Evolutionary conservation across 164 flowering plant species (phyloP).

Genomic region (Piper longum): DNA sequence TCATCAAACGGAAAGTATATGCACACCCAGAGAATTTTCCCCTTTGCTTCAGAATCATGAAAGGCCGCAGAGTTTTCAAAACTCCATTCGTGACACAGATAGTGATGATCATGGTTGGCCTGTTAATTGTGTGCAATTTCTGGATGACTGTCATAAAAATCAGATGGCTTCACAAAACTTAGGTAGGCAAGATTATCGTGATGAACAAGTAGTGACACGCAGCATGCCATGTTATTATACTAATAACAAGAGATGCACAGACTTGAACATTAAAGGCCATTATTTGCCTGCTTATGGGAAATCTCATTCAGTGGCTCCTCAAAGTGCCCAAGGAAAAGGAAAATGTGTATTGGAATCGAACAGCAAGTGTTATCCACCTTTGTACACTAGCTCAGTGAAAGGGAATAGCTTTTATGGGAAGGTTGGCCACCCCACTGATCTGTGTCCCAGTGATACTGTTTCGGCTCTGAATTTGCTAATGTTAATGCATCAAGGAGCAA

Average conservation of each 20-base stretch:
- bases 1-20: constrained; percentile 13
- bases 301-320: constrained; percentile 8
- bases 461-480: constrained; percentile 65
- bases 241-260: neutral
- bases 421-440: constrained; percentile 18
- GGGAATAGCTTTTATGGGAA: constrained; percentile 16
- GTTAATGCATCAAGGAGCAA: constrained; percentile 40
- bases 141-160: constrained; percentile 13
- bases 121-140: constrained; percentile 11
- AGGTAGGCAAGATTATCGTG: neutral
- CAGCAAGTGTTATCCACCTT: constrained; percentile 9
- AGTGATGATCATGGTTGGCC: constrained; percentile 10
- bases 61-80: constrained; percentile 15
- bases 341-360: constrained; percentile 11
- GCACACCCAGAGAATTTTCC: constrained; percentile 9
- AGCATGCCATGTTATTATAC: neutral
- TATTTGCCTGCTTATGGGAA: constrained; percentile 10
- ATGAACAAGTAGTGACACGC: neutral
- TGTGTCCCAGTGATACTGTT: constrained; percentile 43
- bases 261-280: neutral
- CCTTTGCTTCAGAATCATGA: constrained; percentile 14
- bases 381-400: constrained; percentile 12
- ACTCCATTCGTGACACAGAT: constrained; percentile 14
- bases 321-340: constrained; percentile 8
- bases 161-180: constrained; percentile 10